Conservation (phyloP, 2,329 filamentous ascomycete species). For the Pestalotiopsis sp. region DNA sequence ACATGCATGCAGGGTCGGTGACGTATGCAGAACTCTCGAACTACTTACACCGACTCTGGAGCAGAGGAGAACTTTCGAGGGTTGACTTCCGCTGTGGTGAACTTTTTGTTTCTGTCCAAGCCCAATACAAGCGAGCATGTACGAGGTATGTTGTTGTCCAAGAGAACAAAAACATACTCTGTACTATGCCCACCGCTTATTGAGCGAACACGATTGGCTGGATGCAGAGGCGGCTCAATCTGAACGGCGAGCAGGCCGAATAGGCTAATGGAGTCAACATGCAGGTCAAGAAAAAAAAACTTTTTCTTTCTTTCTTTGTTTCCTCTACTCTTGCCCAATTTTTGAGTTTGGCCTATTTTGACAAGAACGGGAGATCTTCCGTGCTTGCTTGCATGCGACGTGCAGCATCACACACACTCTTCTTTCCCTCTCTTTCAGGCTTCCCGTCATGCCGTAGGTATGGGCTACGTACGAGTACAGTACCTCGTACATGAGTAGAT, state of each 20-base stretch:
- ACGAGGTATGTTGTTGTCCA: no score
- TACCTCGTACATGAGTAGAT: neutral
- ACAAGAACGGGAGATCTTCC: neutral
- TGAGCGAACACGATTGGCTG: neutral
- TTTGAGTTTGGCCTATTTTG: neutral
- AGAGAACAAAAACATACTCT: no score
- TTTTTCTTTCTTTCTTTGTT: neutral
- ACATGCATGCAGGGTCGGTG: no score
- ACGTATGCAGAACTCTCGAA: no score
- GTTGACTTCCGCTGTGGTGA: no score
- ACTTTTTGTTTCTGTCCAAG: no score
- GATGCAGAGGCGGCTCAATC: neutral
- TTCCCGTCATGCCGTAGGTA: neutral
- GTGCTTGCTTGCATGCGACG: neutral
- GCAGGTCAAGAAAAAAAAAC: neutral
- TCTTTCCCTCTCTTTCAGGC: neutral
- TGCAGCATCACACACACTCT: no score
- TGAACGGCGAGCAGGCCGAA: neutral
- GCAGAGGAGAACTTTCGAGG: no score
- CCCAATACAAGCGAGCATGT: no score
- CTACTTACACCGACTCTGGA: no score
- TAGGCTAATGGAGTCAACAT: neutral
- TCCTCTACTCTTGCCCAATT: neutral
- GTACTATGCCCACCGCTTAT: neutral
- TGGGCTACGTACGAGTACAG: neutral